Percentiles rank a stretch among this genome's conserved stretches.
phyloP scores from a whole-genome alignment of 768 basidiomycete species.

The Daedaleopsis nitida region DNA sequence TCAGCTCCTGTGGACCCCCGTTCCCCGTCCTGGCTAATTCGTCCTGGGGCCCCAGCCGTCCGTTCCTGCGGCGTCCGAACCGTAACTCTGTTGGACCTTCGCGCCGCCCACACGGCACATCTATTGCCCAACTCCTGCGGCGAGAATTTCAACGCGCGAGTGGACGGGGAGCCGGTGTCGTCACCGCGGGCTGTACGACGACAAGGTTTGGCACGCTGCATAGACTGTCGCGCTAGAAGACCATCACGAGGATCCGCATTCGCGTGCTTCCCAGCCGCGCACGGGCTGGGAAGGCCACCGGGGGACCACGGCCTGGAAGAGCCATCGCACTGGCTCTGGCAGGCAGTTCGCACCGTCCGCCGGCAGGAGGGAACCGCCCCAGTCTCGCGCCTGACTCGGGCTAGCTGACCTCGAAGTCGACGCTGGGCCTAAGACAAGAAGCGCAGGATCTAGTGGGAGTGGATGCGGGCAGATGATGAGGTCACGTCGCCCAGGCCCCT shows the following conservation, averaged over 20 bases:
- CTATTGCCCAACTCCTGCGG: not conserved
- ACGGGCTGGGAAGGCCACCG: too few species aligned
- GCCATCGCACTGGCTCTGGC: not conserved
- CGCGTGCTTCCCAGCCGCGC: not conserved
- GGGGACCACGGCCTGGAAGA: not conserved
- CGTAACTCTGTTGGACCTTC: not conserved
- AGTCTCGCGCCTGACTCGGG: too few species aligned
- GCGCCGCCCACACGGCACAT: not conserved
- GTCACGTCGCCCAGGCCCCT: too few species aligned
- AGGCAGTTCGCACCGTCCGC: too few species aligned
- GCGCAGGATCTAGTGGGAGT: too few species aligned
- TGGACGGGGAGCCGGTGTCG: not conserved
- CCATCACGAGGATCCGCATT: not conserved
- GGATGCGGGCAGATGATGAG: too few species aligned
- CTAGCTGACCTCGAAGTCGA: too few species aligned
- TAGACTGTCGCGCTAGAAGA: not conserved
- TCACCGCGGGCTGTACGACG: not conserved
- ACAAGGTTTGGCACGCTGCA: not conserved
- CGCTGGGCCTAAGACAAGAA: too few species aligned
- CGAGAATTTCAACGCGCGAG: not conserved
- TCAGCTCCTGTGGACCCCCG: not conserved
- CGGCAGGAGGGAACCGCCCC: too few species aligned
- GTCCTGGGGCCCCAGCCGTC: not conserved
- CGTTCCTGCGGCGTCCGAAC: not conserved
- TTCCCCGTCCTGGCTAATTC: too few species aligned